These are phyloP conservation scores for Termitomyces sp. DNA, from an alignment of 768 basidiomycete genomes.

Conservation along the genomic window DNA sequence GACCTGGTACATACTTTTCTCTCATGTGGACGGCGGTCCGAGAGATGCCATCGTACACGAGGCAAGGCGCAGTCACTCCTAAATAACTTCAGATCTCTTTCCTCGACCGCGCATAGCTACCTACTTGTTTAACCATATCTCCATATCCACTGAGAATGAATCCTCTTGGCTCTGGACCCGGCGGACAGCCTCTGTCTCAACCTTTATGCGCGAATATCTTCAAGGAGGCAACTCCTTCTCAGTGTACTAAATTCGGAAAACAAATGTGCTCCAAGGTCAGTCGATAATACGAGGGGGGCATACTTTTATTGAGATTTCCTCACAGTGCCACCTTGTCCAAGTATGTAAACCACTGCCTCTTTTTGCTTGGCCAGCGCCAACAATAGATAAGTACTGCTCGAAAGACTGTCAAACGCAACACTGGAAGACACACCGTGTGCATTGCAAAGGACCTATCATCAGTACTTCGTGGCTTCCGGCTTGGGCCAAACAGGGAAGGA, in stretches of 20 bases:
- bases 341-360: not conserved
- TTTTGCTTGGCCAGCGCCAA: not conserved
- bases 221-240: not conserved
- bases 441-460: slow-evolving; percentile 23
- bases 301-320: not conserved
- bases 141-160: not conserved
- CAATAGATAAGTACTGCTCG: slow-evolving; percentile 26
- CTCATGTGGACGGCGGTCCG: not conserved
- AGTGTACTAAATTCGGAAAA: slow-evolving; percentile 10
- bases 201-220: slow-evolving; percentile 22
- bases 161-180: slow-evolving; percentile 20
- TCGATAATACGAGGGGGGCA: not conserved
- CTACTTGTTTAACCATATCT: too few species aligned
- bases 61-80: not conserved
- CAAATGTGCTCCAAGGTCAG: slow-evolving; percentile 26
- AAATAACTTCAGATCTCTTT: not conserved
- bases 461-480: slow-evolving; percentile 23
- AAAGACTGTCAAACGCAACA: slow-evolving; percentile 25
- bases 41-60: not conserved
- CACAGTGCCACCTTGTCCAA: slow-evolving; percentile 13
- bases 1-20: not conserved
- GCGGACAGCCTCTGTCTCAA: slow-evolving; percentile 19
- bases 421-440: slow-evolving; percentile 23
- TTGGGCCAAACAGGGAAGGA: slow-evolving; percentile 22
- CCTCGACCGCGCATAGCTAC: not conserved